Evolutionary conservation across 2,329 filamentous ascomycete genomes (phyloP).

Genomic region (Tolypocladium endophyticum): DNA sequence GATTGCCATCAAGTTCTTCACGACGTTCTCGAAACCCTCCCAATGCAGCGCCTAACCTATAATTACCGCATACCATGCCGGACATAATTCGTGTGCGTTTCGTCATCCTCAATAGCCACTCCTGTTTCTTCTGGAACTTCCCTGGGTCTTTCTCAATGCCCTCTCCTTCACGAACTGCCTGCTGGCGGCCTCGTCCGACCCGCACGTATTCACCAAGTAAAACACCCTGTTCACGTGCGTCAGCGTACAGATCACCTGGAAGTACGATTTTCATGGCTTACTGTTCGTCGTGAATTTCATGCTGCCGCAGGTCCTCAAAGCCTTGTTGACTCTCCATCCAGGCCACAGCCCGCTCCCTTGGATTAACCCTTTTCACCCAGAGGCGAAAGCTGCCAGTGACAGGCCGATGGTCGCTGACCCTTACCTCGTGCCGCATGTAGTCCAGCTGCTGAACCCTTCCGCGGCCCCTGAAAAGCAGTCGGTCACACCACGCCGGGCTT

Average conservation of each 20-base stretch:
- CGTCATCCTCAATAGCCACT: slow-evolving; percentile 2
- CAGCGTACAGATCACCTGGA: slow-evolving; percentile 6
- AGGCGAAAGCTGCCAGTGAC: slow-evolving; percentile 80
- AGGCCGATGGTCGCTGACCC: slow-evolving; percentile 84
- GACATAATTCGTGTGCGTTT: neutral
- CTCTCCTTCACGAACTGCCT: slow-evolving; percentile 33
- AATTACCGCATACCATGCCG: neutral
- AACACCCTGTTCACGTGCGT: slow-evolving; percentile 28
- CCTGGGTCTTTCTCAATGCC: slow-evolving; percentile 13
- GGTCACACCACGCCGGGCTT: slow-evolving; percentile 92
- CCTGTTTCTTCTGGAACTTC: slow-evolving; percentile 14
- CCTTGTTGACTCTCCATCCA: slow-evolving; percentile 67
- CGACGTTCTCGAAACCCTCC: neutral
- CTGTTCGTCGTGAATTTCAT: slow-evolving; percentile 65
- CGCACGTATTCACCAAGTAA: slow-evolving; percentile 41
- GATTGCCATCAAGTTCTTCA: neutral
- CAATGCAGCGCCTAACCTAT: neutral
- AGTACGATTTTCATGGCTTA: slow-evolving; percentile 34
- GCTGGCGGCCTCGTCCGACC: slow-evolving; percentile 43
- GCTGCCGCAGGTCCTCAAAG: slow-evolving; percentile 62
- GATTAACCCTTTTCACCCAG: slow-evolving; percentile 71
- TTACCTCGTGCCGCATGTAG: slow-evolving; percentile 80
- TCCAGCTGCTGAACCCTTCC: slow-evolving; percentile 79
- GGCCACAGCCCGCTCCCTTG: slow-evolving; percentile 50
- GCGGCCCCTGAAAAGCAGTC: slow-evolving; percentile 73